Base-by-base conservation (phyloP, 352 stramenopile genomes). In the Phytophthora citricola region DNA sequence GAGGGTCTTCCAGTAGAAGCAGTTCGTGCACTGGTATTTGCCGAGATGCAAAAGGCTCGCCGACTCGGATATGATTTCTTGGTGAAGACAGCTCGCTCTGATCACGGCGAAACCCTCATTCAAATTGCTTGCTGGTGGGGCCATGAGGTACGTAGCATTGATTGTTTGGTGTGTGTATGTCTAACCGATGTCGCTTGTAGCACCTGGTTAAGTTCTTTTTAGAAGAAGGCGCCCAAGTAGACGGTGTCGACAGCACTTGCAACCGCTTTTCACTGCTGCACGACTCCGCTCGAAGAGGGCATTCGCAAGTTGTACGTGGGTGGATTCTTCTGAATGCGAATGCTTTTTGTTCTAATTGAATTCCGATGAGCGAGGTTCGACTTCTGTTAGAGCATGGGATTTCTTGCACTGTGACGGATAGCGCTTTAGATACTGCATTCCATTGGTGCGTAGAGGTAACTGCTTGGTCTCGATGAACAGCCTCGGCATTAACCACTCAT, bases 81-180 rank as follows among this genome's bases (percentile, higher is more conserved):
- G 9, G 55, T 92, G 27, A 75, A 76, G 14, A 71, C 70, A 5
- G 73, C 80, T 20, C 68, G 75, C 9, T 90, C 84, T 0, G 73
- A 86, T 26, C 75, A 74, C 6, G 82, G 82, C 20, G 80, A 88
- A 51, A 85, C 80, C 20, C 58, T 92, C 9, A 67, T 92, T 8
- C 80, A 91, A 41, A 87, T 90, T 20, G 82, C 84, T 12, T 92
- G 84, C 24, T 92, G 84, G 84, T 88, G 69, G 70, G 84, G 81
- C 0, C 82, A 91, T 36, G 73, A 69, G 59, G 80, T 89, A 57
- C 22, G 63, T 41, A 11, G 8, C 14, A 36, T 36, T 36, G 8
- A 36, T 36, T 36, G 31, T 36, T 36, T 36, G 29, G 31, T 36
- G 31, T 36, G 31, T 14, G 8, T 1, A 36, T 36, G 3, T 36